phyloP scores from a whole-genome alignment of 306 rosid species.

The Lotus japonicus region DNA sequence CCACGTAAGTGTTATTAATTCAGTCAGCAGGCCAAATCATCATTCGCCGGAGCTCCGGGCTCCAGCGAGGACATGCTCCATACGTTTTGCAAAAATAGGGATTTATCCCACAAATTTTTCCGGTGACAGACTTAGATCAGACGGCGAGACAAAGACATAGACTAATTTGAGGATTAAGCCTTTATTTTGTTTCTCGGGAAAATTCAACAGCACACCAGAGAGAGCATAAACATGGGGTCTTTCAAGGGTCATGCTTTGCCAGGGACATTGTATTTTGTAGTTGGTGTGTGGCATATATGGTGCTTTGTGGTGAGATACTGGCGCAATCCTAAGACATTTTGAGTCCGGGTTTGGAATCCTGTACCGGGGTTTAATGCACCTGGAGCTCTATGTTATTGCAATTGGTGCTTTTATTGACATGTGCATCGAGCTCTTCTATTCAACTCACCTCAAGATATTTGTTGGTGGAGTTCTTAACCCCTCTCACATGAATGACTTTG shows the following conservation, averaged over 20 bases:
- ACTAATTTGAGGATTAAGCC: too few relatives aligned
- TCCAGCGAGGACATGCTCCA: too few relatives aligned
- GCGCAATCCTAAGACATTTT: slow-evolving; percentile 44
- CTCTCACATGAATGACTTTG: slow-evolving; percentile 83
- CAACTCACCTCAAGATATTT: slow-evolving; percentile 43
- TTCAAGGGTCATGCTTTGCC: slow-evolving; percentile 90
- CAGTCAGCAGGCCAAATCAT: too few relatives aligned
- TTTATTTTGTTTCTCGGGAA: too few relatives aligned
- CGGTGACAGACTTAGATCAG: too few relatives aligned
- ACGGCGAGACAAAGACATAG: too few relatives aligned
- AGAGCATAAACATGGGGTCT: not conserved
- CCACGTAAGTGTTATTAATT: too few relatives aligned
- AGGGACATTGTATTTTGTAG: slow-evolving; percentile 78
- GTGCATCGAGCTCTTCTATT: slow-evolving; percentile 61
- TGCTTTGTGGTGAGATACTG: slow-evolving; percentile 47
- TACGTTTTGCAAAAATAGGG: too few relatives aligned
- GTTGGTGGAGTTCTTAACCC: slow-evolving; percentile 73
- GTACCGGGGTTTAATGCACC: slow-evolving; percentile 64
- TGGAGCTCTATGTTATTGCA: slow-evolving; percentile 77
- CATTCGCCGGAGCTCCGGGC: too few relatives aligned
- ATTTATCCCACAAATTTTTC: too few relatives aligned
- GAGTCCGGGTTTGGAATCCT: slow-evolving; percentile 71
- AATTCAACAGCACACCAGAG: too few relatives aligned
- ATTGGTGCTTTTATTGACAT: slow-evolving; percentile 76
- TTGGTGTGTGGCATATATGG: slow-evolving; percentile 95